phyloP scores from a whole-genome alignment of 352 stramenopile genomes.

The Globisporangium acanthophoron region DNA sequence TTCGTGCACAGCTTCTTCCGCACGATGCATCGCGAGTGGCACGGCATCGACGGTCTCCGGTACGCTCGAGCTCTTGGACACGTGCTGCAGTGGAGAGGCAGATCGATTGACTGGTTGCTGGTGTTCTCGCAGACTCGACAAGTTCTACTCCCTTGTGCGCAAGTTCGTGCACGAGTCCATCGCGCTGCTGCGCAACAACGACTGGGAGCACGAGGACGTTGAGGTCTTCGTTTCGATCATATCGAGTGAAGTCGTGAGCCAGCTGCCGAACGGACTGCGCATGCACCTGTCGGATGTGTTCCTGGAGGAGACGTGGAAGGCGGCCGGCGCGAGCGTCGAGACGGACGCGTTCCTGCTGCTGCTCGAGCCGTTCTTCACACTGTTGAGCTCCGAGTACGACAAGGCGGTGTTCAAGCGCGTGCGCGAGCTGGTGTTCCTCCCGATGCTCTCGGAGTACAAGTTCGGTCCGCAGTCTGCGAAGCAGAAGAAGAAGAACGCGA shows the following conservation, averaged over 20 bases:
- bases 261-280: slow-evolving; percentile 75
- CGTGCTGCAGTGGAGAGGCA: not conserved
- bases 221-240: slow-evolving; percentile 56
- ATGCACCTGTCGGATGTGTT: slow-evolving; percentile 79
- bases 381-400: slow-evolving; percentile 75
- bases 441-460: slow-evolving; percentile 61
- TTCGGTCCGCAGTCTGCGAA: slow-evolving; percentile 42
- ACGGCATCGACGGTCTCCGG: slow-evolving; percentile 77
- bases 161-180: slow-evolving; percentile 76
- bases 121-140: slow-evolving; percentile 40
- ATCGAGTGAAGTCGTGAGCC: slow-evolving; percentile 64
- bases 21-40: slow-evolving; percentile 85
- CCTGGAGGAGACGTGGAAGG: slow-evolving; percentile 54
- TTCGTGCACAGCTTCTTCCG: slow-evolving; percentile 82
- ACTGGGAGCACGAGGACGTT: slow-evolving; percentile 45
- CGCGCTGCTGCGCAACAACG: slow-evolving; percentile 44
- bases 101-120: not conserved
- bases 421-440: slow-evolving; percentile 64
- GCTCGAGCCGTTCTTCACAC: slow-evolving; percentile 77
- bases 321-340: slow-evolving; percentile 42
- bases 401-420: slow-evolving; percentile 79
- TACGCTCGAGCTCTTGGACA: not conserved
- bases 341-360: slow-evolving; percentile 64
- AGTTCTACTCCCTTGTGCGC: slow-evolving; percentile 83
- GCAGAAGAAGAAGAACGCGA: slow-evolving; percentile 18